phyloP scores from a whole-genome alignment of 257 asterid species.

The Solanum pennellii region DNA sequence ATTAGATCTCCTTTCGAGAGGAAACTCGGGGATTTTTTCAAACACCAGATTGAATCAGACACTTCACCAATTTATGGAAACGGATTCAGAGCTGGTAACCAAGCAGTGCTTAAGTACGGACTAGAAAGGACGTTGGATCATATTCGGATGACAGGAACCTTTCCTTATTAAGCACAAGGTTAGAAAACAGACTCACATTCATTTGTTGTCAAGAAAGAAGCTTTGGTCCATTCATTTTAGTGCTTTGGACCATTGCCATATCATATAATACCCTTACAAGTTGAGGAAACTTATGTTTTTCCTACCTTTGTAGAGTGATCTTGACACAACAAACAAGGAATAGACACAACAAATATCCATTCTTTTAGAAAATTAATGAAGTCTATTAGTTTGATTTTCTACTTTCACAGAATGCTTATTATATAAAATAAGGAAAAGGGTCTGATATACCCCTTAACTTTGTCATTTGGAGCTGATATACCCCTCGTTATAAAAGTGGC shows the following conservation, averaged over 20 bases:
- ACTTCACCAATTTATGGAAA: conserved; percentile 77
- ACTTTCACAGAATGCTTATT: not conserved
- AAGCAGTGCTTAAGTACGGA: conserved; percentile 65
- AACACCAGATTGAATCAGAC: conserved; percentile 87
- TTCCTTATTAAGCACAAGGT: conserved; percentile 34
- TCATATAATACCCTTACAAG: not conserved
- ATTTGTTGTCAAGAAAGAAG: conserved; percentile 6
- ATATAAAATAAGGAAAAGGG: too few relatives aligned
- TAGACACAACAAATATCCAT: not conserved
- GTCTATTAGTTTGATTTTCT: not conserved
- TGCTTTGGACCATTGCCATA: not conserved
- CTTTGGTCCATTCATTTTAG: conserved; percentile 7
- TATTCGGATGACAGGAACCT: conserved; percentile 59
- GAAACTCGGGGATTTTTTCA: conserved; percentile 71
- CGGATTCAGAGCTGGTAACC: conserved; percentile 75
- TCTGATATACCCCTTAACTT: too few relatives aligned
- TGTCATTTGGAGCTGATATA: too few relatives aligned
- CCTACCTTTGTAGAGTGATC: not conserved
- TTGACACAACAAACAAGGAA: not conserved
- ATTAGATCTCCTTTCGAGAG: conserved; percentile 60
- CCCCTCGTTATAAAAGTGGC: too few relatives aligned
- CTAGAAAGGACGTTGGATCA: conserved; percentile 64
- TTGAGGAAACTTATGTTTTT: not conserved
- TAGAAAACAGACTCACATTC: not conserved
- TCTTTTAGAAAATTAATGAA: not conserved